These are phyloP conservation scores for Pogostemon cablin DNA, from an alignment of 257 asterid species.

Conservation along the genomic window DNA sequence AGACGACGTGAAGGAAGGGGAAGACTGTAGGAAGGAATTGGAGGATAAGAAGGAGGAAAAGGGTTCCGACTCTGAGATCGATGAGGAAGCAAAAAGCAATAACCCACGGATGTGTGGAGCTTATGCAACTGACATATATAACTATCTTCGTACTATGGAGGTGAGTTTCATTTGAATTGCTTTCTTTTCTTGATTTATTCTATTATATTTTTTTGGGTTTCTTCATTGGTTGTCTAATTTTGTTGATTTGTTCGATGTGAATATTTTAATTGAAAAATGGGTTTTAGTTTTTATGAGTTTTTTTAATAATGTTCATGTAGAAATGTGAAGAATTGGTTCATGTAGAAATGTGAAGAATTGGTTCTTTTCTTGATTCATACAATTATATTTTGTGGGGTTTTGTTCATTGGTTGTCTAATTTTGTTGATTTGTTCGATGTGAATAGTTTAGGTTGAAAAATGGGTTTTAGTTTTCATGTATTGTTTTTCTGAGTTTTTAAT, in stretches of 20 bases:
- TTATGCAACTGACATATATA: slow-evolving; percentile 70
- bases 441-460: too few species aligned
- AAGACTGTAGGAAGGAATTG: slow-evolving; percentile 31
- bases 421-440: too few species aligned
- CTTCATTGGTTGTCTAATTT: neutral
- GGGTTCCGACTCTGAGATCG: slow-evolving; percentile 25
- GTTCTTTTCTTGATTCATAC: neutral
- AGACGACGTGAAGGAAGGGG: neutral
- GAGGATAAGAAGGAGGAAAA: slow-evolving; percentile 27
- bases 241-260: too few species aligned
- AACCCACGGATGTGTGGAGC: slow-evolving; percentile 74
- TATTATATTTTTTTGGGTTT: neutral
- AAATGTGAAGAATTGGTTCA: neutral
- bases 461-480: neutral
- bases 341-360: neutral
- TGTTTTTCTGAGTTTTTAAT: neutral
- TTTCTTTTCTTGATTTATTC: neutral
- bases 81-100: slow-evolving; percentile 38
- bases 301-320: neutral
- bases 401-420: neutral
- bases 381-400: neutral
- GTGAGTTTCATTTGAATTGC: slow-evolving; percentile 35
- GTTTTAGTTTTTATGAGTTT: neutral
- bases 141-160: slow-evolving; percentile 84
- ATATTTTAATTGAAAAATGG: too few species aligned